These are phyloP conservation scores for Leucogyrophana mollusca DNA, from an alignment of 768 basidiomycete genomes.

Conservation along the genomic window DNA sequence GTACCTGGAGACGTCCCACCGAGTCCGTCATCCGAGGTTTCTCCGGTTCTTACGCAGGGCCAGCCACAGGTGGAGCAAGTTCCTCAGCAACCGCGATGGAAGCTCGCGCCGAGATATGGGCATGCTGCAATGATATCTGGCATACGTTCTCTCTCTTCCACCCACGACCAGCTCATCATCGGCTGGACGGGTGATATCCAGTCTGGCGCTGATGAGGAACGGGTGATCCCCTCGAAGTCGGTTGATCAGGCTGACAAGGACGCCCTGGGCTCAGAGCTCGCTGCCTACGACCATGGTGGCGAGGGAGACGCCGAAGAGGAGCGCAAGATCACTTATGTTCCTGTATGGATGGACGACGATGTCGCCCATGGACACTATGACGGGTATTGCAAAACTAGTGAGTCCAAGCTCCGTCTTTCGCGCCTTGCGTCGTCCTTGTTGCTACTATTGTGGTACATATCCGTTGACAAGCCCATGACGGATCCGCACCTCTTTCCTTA, in stretches of 20 bases:
- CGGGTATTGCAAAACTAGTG: slow-evolving; percentile 97
- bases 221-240: slow-evolving; percentile 59
- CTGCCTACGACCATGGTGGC: slow-evolving; percentile 50
- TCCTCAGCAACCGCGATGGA: slow-evolving; percentile 53
- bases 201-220: slow-evolving; percentile 25
- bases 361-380: slow-evolving; percentile 94
- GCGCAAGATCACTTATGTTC: slow-evolving; percentile 70
- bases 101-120: slow-evolving; percentile 75
- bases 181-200: slow-evolving; percentile 92
- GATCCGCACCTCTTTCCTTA: slow-evolving; percentile 8
- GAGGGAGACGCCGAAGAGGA: slow-evolving; percentile 23
- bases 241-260: slow-evolving; percentile 46
- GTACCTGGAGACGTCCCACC: slow-evolving; percentile 47
- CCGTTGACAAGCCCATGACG: too few species aligned
- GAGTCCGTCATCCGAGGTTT: slow-evolving; percentile 23
- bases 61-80: neutral
- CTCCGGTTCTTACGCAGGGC: slow-evolving; percentile 15
- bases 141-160: slow-evolving; percentile 77
- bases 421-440: neutral
- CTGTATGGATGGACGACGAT: slow-evolving; percentile 89
- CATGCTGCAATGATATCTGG: slow-evolving; percentile 96
- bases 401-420: slow-evolving; percentile 33
- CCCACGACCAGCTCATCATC: slow-evolving; percentile 88
- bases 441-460: neutral
- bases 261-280: slow-evolving; percentile 48